Percentiles rank a stretch among this genome's conserved stretches.
Evolutionary conservation across 2,329 filamentous ascomycete species (phyloP).

Genomic region (Ophiostoma quercus): DNA sequence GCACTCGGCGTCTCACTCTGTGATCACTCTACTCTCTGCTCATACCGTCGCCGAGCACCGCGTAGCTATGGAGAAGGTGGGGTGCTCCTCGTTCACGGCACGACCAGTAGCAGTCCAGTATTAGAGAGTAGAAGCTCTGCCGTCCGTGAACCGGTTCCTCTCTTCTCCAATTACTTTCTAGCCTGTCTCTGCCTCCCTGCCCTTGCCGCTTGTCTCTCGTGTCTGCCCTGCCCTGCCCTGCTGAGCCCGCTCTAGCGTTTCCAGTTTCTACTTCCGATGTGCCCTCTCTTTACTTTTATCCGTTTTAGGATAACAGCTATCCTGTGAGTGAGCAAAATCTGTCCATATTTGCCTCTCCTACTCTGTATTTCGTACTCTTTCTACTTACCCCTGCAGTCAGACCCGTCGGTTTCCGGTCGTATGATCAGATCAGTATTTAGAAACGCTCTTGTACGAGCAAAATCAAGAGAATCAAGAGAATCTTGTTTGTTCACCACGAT

Average conservation of each 20-base stretch:
- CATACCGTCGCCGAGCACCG: slow-evolving; percentile 16
- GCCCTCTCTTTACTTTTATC: slow-evolving; percentile 14
- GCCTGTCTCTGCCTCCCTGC: no score
- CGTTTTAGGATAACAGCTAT: slow-evolving; percentile 7
- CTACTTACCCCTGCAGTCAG: not conserved
- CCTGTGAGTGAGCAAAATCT: not conserved
- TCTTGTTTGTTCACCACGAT: not conserved
- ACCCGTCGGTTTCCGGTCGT: slow-evolving; percentile 7
- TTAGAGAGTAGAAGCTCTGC: not conserved
- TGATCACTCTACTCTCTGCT: not conserved
- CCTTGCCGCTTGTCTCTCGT: not conserved
- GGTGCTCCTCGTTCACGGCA: not conserved
- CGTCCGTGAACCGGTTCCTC: not conserved
- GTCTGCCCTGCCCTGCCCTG: slow-evolving; percentile 8
- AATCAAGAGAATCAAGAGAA: not conserved
- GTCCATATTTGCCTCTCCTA: not conserved
- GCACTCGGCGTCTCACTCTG: not conserved
- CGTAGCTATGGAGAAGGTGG: slow-evolving; percentile 20
- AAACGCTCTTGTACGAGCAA: not conserved
- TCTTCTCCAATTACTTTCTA: no score
- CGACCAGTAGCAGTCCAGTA: not conserved
- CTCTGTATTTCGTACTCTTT: not conserved
- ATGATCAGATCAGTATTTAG: not conserved
- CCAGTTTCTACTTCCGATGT: not conserved
- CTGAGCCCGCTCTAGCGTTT: no score